phyloP scores from a whole-genome alignment of 1,284 basidiomycete species.

The Melampsora larici-populina region DNA sequence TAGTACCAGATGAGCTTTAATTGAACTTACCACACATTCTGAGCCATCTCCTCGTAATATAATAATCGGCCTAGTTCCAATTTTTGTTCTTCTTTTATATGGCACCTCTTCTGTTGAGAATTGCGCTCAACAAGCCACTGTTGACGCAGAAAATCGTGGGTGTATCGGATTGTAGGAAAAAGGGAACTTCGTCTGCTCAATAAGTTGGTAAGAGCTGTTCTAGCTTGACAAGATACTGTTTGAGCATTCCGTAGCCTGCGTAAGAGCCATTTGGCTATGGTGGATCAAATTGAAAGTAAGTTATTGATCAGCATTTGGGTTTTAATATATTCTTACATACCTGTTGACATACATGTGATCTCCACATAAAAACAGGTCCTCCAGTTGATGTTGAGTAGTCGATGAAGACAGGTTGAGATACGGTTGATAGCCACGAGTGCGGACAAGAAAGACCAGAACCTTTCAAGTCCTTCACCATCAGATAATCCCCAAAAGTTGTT shows the following conservation, averaged over 20 bases:
- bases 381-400: slow-evolving; percentile 5
- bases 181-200: background rate
- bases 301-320: background rate
- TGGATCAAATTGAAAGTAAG: background rate
- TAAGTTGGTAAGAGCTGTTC: background rate
- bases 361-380: background rate
- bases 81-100: background rate
- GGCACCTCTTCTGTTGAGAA: no score
- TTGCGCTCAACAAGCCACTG: background rate
- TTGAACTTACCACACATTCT: background rate
- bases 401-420: slow-evolving; percentile 2
- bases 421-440: background rate
- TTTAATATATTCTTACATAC: background rate
- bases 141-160: background rate
- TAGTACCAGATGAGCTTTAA: no score
- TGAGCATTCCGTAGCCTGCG: background rate
- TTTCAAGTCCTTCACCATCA: no score
- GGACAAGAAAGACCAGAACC: background rate
- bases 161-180: background rate
- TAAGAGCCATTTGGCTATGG: slow-evolving; percentile 4
- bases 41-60: background rate
- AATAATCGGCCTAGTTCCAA: slow-evolving; percentile 1
- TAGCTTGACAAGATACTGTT: background rate
- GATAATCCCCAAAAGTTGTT: no score
- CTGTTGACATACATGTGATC: background rate